Evolutionary conservation across 768 basidiomycete genomes (phyloP), one percentile per base, ranked within the genome.

Genomic region (Tylopilus plumbeoviolaceoides): DNA sequence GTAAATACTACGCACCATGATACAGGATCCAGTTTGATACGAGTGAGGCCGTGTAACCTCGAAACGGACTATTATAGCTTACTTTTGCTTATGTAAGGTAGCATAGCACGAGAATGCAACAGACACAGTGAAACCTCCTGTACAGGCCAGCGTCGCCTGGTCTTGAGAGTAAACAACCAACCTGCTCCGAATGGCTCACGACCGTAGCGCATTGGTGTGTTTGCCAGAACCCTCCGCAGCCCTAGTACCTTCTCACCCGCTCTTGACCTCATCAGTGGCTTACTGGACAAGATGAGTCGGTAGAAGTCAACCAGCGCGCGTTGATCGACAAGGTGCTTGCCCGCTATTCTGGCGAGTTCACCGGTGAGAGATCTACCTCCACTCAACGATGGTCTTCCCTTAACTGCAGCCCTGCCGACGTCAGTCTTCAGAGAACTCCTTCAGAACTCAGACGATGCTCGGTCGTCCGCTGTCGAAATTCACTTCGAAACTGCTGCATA

Each of bases 401-500:
- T 17, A 36, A 36, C 15, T 17, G 17, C 7, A 17, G 3, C 36
- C 8, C 14, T 17, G n/a, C 7, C n/a, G 6, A n/a, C 9, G n/a
- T 18, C 38, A 38, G 38, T 38, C n/a, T 38, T 38, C 8, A n/a
- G 38, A 12, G 38, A 38, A 18, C 38, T 38, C 7, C 38, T 38
- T 4, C 38, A 38, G 38, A 38, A 38, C 9, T 38, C 38, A 7
- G 38, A 38, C n/a, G 38, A 38, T 38, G 38, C 38, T 38, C n/a
- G 38, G n/a, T 38, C 38, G n/a, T 38, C 38, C 3, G 9, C 38
- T 6, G 38, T 38, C 38, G 38, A 38, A n/a, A 38, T 38, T 18
- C 38, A n/a, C 2, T 18, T 38, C n/a, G 82, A 90, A 63, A 91
- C 89, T 4, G 73, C 81, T 61, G 63, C 59, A 18, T 80, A 71